Evolutionary conservation across 2,329 filamentous ascomycete species (phyloP).

Genomic region (Pseudogymnoascus pannorum): DNA sequence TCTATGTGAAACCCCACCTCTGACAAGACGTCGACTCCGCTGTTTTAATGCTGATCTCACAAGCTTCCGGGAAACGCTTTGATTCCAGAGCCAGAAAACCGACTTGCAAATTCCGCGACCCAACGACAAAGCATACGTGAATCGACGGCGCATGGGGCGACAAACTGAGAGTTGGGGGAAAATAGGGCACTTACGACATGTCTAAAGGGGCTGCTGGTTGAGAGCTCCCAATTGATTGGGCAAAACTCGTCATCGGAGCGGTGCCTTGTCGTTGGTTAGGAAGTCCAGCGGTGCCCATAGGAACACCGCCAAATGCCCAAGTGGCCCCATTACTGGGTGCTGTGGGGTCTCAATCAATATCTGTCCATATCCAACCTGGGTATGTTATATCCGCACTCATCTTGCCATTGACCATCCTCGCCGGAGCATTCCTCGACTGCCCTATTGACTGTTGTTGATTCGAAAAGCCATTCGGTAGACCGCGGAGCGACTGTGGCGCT

Average conservation of each 20-base stretch:
- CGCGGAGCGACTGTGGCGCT: slow-evolving; percentile 55
- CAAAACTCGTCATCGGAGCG: slow-evolving; percentile 56
- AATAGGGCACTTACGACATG: slow-evolving; percentile 49
- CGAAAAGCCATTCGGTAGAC: slow-evolving; percentile 53
- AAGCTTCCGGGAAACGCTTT: background rate
- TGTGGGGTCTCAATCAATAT: slow-evolving; percentile 23
- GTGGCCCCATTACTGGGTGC: slow-evolving; percentile 32
- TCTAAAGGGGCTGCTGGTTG: slow-evolving; percentile 56
- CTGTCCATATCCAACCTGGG: slow-evolving; percentile 2
- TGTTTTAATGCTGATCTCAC: background rate
- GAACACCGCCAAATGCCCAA: slow-evolving; percentile 57
- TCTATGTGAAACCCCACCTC: background rate
- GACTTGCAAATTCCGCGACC: background rate
- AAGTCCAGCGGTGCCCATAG: slow-evolving; percentile 50
- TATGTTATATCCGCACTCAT: slow-evolving; percentile 42
- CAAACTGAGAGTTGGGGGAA: slow-evolving; percentile 11
- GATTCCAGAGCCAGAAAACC: background rate
- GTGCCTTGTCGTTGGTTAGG: slow-evolving; percentile 47
- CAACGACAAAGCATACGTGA: background rate
- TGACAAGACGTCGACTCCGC: background rate
- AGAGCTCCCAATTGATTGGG: slow-evolving; percentile 55
- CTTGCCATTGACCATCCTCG: slow-evolving; percentile 58
- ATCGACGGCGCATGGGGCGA: slow-evolving; percentile 7
- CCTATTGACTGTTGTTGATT: slow-evolving; percentile 51
- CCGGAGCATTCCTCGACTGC: slow-evolving; percentile 49